Percentiles rank a stretch among this genome's conserved stretches.
Conservation (phyloP, 768 basidiomycete species). For the Infundibulicybe gibba region DNA sequence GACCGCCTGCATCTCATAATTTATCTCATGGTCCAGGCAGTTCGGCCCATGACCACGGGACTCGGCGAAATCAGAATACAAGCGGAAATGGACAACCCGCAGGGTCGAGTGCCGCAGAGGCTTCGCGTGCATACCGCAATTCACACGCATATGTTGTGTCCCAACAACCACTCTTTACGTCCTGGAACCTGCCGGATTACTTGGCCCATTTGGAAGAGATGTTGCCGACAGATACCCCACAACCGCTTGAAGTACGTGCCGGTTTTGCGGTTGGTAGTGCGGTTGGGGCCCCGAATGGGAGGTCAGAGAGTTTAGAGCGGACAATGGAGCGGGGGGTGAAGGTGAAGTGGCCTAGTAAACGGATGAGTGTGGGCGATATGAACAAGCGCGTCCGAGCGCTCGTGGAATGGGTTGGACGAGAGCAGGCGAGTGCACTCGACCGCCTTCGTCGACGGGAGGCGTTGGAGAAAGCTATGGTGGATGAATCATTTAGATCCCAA, state of each 20-base stretch:
- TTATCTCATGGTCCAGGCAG: slow-evolving; percentile 22
- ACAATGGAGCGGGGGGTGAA: slow-evolving; percentile 76
- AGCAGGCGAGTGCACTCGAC: slow-evolving; percentile 75
- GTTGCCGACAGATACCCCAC: slow-evolving; percentile 72
- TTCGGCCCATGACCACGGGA: slow-evolving; percentile 39
- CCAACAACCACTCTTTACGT: slow-evolving; percentile 74
- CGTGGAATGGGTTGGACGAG: slow-evolving; percentile 91
- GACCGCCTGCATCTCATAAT: slow-evolving; percentile 30
- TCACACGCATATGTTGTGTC: slow-evolving; percentile 78
- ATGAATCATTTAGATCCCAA: slow-evolving; percentile 15
- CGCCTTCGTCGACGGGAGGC: slow-evolving; percentile 67
- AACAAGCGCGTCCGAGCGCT: slow-evolving; percentile 89
- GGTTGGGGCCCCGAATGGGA: slow-evolving; percentile 21
- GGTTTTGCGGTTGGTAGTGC: slow-evolving; percentile 23
- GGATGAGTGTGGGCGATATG: slow-evolving; percentile 97
- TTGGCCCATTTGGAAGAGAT: slow-evolving; percentile 82
- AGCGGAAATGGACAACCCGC: slow-evolving; percentile 32
- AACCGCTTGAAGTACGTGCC: slow-evolving; percentile 68
- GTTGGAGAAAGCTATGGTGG: slow-evolving; percentile 51
- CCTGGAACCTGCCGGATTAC: slow-evolving; percentile 94
- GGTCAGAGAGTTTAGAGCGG: slow-evolving; percentile 55
- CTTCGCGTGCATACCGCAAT: slow-evolving; percentile 69
- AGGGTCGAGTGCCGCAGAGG: slow-evolving; percentile 37
- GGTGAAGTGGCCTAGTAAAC: slow-evolving; percentile 90
- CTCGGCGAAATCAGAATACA: slow-evolving; percentile 44